phyloP scores from a whole-genome alignment of 495 filamentous ascomycete genomes.

The Saxophila tyrrhenica region DNA sequence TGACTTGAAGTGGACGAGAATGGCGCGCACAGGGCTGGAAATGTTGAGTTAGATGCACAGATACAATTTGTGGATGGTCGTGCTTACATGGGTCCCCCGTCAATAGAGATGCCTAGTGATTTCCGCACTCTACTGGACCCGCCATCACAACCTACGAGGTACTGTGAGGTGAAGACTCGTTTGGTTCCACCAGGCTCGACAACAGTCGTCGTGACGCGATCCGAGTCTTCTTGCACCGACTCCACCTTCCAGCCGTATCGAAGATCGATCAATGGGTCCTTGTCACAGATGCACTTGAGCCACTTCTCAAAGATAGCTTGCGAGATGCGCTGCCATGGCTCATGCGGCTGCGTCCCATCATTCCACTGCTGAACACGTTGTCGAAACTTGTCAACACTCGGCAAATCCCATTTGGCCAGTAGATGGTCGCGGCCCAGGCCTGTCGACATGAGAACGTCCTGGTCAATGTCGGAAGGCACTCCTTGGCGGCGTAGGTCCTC shows the following conservation, averaged over 20 bases:
- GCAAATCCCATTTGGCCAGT: not conserved
- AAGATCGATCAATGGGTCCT: not conserved
- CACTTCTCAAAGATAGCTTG: not conserved
- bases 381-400: not conserved
- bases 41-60: no score
- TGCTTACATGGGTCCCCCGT: not conserved
- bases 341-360: not conserved
- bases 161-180: not conserved
- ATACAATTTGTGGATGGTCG: no score
- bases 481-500: not conserved
- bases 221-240: not conserved
- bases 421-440: not conserved
- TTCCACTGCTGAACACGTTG: not conserved
- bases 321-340: not conserved
- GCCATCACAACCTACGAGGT: not conserved
- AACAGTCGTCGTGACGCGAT: not conserved
- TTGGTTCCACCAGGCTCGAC: not conserved
- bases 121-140: not conserved
- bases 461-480: not conserved
- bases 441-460: not conserved
- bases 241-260: not conserved
- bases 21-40: not conserved
- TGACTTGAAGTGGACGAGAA: not conserved
- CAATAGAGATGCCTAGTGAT: not conserved
- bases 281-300: not conserved